Evolutionary conservation across 1,284 basidiomycete species (phyloP).

Genomic region (Agaricales sp.): DNA sequence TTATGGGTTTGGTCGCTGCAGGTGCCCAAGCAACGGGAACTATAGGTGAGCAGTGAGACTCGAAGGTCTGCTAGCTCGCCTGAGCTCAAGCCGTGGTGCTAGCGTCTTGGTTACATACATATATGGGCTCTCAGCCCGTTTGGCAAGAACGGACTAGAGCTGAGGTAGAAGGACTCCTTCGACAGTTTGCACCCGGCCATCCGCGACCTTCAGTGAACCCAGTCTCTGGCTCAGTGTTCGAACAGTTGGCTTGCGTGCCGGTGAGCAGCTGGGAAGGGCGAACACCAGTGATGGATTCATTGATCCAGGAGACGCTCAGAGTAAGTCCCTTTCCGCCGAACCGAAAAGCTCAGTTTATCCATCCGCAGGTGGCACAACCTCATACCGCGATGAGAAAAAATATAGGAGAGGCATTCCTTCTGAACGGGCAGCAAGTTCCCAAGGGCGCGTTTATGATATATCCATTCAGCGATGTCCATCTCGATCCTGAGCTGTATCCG

Average conservation of each 20-base stretch:
- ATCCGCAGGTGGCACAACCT: constrained; percentile 45
- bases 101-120: constrained; percentile 65
- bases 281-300: constrained; percentile 56
- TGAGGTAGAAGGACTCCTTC: constrained; percentile 54
- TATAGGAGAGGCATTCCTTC: constrained; percentile 52
- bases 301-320: constrained; percentile 65
- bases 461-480: constrained; percentile 68
- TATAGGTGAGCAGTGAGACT: constrained; percentile 38
- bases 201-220: constrained; percentile 10
- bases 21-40: constrained; percentile 68
- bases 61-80: no score
- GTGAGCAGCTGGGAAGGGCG: constrained; percentile 58
- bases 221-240: constrained; percentile 26
- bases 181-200: constrained; percentile 24
- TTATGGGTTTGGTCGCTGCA: constrained; percentile 67
- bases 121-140: constrained; percentile 49
- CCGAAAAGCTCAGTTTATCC: no score
- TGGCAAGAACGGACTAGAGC: constrained; percentile 47
- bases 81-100: constrained; percentile 8
- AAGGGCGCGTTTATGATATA: constrained; percentile 65
- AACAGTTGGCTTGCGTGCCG: constrained; percentile 43
- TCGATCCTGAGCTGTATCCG: constrained; percentile 56
- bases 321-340: neutral
- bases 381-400: constrained; percentile 71
- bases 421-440: constrained; percentile 54